Conservation (phyloP, 1,284 basidiomycete species). For the Dichomitus squalens region DNA sequence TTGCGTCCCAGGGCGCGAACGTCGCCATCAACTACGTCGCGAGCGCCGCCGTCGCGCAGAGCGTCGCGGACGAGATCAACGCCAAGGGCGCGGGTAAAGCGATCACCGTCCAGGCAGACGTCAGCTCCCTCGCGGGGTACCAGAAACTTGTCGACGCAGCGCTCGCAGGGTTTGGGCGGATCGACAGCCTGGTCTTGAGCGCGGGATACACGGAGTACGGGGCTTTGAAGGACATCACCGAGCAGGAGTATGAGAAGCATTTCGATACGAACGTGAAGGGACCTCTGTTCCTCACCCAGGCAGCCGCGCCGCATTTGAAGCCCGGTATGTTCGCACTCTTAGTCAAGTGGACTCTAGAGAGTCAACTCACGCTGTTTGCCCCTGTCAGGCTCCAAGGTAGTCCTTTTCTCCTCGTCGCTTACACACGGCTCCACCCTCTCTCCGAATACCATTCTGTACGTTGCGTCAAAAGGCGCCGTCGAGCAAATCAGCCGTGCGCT, state of each 20-base stretch:
- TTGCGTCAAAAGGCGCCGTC: slow-evolving; percentile 59
- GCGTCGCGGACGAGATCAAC: slow-evolving; percentile 48
- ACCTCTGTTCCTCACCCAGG: slow-evolving; percentile 56
- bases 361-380: background rate
- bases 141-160: slow-evolving; percentile 47
- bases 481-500: slow-evolving; percentile 61
- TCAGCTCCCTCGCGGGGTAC: slow-evolving; percentile 46
- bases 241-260: slow-evolving; percentile 50
- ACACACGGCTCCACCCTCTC: slow-evolving; percentile 45
- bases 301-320: slow-evolving; percentile 43
- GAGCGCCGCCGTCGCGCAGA: slow-evolving; percentile 43
- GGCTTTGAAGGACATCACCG: slow-evolving; percentile 48
- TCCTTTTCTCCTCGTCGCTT: slow-evolving; percentile 58
- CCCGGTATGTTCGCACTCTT: slow-evolving; percentile 38
- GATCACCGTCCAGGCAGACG: slow-evolving; percentile 54
- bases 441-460: slow-evolving; percentile 52
- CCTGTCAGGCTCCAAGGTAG: slow-evolving; percentile 48
- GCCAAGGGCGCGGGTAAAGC: slow-evolving; percentile 45
- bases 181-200: slow-evolving; percentile 61
- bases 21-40: slow-evolving; percentile 57
- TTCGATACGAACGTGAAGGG: slow-evolving; percentile 59
- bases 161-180: slow-evolving; percentile 46
- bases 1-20: slow-evolving; percentile 57
- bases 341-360: no score
- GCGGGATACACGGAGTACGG: slow-evolving; percentile 54